These are phyloP conservation scores for Panaeolus papilionaceus DNA, from an alignment of 768 basidiomycete species.

Conservation along the genomic window DNA sequence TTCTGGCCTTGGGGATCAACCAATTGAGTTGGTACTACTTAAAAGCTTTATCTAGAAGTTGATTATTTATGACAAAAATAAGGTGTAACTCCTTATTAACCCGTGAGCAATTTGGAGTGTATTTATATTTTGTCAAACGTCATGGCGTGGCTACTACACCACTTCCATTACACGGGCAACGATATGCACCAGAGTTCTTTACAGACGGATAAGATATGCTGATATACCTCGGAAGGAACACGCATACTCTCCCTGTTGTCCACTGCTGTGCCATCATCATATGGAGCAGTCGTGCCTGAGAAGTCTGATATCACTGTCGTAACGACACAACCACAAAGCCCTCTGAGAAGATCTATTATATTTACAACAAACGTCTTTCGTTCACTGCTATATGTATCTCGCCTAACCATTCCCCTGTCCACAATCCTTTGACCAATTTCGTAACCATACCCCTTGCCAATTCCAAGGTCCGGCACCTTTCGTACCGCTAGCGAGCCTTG, in stretches of 20 bases:
- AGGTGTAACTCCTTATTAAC: neutral
- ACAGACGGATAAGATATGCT: neutral
- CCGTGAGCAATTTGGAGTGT: neutral
- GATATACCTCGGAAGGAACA: conserved; percentile 1
- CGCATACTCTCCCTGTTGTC: neutral
- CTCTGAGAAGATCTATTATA: neutral
- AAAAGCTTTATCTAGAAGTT: too few species aligned
- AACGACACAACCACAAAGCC: neutral
- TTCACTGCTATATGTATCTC: neutral
- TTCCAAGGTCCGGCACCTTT: conserved; percentile 6
- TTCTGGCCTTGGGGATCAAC: conserved; percentile 54
- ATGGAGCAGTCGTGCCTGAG: conserved; percentile 8
- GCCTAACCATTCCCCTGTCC: conserved; percentile 1
- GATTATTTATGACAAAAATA: neutral
- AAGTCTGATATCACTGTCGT: neutral
- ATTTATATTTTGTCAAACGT: neutral
- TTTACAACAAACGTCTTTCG: neutral
- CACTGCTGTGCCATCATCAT: neutral
- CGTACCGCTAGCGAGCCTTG: neutral
- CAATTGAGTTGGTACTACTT: neutral
- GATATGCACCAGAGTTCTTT: neutral
- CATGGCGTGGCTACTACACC: neutral
- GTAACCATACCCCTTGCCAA: neutral
- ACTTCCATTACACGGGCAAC: neutral
- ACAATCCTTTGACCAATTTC: conserved; percentile 8